phyloP scores from a whole-genome alignment of 768 basidiomycete genomes.

The Suillus subaureus region DNA sequence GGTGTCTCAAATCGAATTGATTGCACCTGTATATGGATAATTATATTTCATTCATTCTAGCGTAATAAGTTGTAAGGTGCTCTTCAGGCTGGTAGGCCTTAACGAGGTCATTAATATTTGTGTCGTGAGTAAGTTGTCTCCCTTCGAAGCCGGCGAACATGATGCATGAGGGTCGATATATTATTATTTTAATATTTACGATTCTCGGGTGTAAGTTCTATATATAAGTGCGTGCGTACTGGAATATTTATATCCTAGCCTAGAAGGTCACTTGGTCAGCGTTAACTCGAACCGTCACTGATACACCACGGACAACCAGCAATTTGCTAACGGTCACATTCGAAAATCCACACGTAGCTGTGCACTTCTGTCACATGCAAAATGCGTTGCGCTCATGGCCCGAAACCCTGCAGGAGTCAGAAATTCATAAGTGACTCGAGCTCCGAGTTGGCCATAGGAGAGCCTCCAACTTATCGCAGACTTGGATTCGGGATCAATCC shows the following conservation, averaged over 20 bases:
- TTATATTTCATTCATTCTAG: slow-evolving; percentile 7
- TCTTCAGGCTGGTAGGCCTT: neutral
- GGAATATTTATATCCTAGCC: neutral
- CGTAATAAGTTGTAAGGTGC: neutral
- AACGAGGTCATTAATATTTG: neutral
- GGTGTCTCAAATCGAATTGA: slow-evolving; percentile 21
- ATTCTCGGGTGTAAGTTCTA: neutral
- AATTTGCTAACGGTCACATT: neutral
- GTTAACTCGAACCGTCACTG: neutral
- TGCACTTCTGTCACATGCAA: slow-evolving; percentile 3
- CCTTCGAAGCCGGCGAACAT: neutral
- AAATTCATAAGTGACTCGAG: neutral
- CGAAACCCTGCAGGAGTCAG: slow-evolving; percentile 1
- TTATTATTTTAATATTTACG: neutral
- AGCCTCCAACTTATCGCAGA: neutral
- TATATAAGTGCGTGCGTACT: neutral
- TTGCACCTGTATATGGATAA: slow-evolving; percentile 24
- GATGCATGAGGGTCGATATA: slow-evolving; percentile 1
- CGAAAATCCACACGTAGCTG: neutral
- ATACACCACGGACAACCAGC: neutral
- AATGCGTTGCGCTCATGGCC: neutral
- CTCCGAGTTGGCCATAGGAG: neutral
- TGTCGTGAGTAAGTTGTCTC: neutral
- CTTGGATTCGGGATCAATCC: neutral
- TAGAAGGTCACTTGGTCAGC: neutral